Evolutionary conservation across 305 asterid genomes (phyloP), one percentile per base, ranked within the genome.

Genomic region (Stenogyne calaminthoides): DNA sequence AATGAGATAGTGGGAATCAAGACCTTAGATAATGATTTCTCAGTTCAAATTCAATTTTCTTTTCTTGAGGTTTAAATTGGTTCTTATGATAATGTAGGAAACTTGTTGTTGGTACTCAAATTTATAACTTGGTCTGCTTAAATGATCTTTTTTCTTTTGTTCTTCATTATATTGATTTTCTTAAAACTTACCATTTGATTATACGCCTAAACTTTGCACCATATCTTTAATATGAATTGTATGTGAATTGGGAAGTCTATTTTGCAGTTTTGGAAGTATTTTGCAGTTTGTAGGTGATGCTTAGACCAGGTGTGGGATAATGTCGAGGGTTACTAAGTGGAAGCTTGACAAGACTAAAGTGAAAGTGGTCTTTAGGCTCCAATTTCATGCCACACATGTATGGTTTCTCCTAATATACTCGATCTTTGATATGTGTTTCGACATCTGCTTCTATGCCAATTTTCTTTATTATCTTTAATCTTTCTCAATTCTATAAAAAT

Each of bases 301-400:
- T 81, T 83, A 74, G 69, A 81, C 73, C 75, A 71, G 80, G 73
- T 46, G 74, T 65, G 84, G 82, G 76, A 86, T 73, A 84, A 95
- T 95, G 99, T 93, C 98, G 34, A 88, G 92, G 86, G 69, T 83
- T 81, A 82, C 93, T 3, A 95, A 93, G 89, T 95, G 99, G 99
- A 95, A 93, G 90, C 91, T 92, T 72, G 99, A 95, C 89, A 89
- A 89, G 91, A 88, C 84, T 74, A 95, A 95, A 92, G 93, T 92
- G 63, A 95, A 95, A 88, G 99, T 93, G 57, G 98, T 95, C 72
- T 95, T 92, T 78, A 96, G 99, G 81, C 99, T 95, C 72, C 99
- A 95, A 73, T 95, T 95, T 85, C 96, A 95, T 76, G 98, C 99
- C 66, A 87, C 98, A 70, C 96, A 95, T 68, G 99, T 95, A 87